Percentiles rank a stretch among this genome's conserved stretches.
These are phyloP conservation scores for Dimargaris xerosporica DNA, from an alignment of 192 early-diverging fungal species.

Conservation along the genomic window DNA sequence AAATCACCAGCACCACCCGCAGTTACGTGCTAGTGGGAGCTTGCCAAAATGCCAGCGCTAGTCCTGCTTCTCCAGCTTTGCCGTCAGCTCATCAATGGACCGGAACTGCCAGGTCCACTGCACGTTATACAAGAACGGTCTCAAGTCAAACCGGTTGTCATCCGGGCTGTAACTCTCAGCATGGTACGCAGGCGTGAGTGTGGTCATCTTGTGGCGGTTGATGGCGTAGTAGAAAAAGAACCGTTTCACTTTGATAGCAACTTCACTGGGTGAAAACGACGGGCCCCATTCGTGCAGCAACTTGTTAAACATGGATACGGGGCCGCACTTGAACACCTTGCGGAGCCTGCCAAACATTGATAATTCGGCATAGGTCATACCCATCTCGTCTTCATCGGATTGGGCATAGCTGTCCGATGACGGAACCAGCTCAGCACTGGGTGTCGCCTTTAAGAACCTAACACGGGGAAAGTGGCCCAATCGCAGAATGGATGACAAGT, in stretches of 20 bases:
- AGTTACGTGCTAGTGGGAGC: too few species aligned
- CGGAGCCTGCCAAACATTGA: slow-evolving; percentile 81
- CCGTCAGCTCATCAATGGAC: slow-evolving; percentile 54
- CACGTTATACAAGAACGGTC: slow-evolving; percentile 91
- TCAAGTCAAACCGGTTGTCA: slow-evolving; percentile 93
- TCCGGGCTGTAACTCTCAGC: slow-evolving; percentile 92
- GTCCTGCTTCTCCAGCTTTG: slow-evolving; percentile 19
- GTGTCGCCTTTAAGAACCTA: slow-evolving; percentile 70
- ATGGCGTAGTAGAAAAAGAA: slow-evolving; percentile 97
- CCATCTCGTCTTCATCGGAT: slow-evolving; percentile 93
- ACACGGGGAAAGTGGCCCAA: too few species aligned
- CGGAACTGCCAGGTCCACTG: slow-evolving; percentile 89
- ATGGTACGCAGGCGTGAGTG: slow-evolving; percentile 88
- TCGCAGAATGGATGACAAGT: too few species aligned
- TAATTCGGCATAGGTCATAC: slow-evolving; percentile 93
- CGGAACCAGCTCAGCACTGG: slow-evolving; percentile 95
- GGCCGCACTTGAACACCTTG: slow-evolving; percentile 76
- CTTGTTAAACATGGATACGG: slow-evolving; percentile 86
- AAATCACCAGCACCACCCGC: too few species aligned
- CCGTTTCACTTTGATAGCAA: slow-evolving; percentile 83
- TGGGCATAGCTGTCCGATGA: slow-evolving; percentile 69
- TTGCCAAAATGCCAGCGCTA: too few species aligned
- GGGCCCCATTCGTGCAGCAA: slow-evolving; percentile 67
- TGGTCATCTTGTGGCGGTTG: slow-evolving; percentile 98
- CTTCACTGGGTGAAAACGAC: slow-evolving; percentile 25